phyloP scores from a whole-genome alignment of 1,284 basidiomycete genomes.

The Moesziomyces sp. region DNA sequence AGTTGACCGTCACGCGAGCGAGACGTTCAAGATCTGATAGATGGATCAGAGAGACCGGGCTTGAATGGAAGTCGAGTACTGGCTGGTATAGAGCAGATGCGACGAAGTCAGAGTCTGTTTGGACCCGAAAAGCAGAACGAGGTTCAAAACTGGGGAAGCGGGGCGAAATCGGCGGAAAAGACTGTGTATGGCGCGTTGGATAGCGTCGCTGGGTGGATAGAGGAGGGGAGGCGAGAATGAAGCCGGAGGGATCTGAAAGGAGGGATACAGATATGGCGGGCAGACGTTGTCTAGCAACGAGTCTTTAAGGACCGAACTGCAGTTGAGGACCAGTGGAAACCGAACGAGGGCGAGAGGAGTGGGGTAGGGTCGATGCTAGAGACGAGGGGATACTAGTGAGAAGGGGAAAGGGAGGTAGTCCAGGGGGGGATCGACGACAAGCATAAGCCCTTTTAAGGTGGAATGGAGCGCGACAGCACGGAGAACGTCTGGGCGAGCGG shows the following conservation, averaged over 20 bases:
- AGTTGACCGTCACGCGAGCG: not conserved
- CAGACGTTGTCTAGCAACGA: constrained; percentile 3
- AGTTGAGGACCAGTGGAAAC: constrained; percentile 13
- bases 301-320: not conserved
- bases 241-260: not conserved
- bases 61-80: not conserved
- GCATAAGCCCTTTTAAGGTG: constrained; percentile 33
- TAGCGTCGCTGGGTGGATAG: not conserved
- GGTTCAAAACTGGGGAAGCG: not conserved
- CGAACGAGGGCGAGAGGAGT: constrained; percentile 7
- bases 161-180: not conserved
- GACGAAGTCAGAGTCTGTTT: not conserved
- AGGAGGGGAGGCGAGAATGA: not conserved
- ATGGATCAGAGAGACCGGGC: not conserved
- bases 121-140: no score
- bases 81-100: not conserved
- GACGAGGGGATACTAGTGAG: constrained; percentile 4
- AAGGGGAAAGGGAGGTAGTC: not conserved
- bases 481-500: not conserved
- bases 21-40: constrained; percentile 1
- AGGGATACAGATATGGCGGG: constrained; percentile 1
- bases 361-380: not conserved
- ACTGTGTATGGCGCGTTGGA: not conserved
- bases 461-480: constrained; percentile 23
- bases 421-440: constrained; percentile 33